Conservation (phyloP, 2,329 filamentous ascomycete species). For the Talaromyces sp. region DNA sequence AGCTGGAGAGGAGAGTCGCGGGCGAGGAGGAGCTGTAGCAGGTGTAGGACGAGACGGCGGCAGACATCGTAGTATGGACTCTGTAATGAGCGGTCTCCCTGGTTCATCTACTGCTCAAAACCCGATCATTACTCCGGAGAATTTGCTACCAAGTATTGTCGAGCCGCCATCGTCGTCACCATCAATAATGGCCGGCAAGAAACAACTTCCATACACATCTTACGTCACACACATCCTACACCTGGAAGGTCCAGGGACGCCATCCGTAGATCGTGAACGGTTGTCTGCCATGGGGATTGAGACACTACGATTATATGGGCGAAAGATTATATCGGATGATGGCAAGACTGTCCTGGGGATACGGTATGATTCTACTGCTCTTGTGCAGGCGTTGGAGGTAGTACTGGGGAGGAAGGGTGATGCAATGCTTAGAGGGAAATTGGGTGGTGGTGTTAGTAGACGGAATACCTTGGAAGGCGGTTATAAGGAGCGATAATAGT, state of each 20-base stretch:
- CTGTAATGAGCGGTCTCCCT: slow-evolving; percentile 8
- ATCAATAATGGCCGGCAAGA: background rate
- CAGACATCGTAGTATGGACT: slow-evolving; percentile 7
- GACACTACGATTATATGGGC: slow-evolving; percentile 72
- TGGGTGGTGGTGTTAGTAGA: slow-evolving; percentile 47
- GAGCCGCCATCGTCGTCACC: slow-evolving; percentile 9
- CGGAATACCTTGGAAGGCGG: slow-evolving; percentile 56
- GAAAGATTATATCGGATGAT: slow-evolving; percentile 47
- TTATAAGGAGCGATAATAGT: slow-evolving; percentile 23
- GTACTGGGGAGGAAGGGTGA: slow-evolving; percentile 67
- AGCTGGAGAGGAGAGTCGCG: slow-evolving; percentile 68
- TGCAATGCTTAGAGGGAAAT: slow-evolving; percentile 41
- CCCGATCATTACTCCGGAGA: background rate
- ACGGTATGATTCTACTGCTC: slow-evolving; percentile 71
- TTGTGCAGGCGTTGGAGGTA: slow-evolving; percentile 72
- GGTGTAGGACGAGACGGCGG: background rate
- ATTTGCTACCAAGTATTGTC: slow-evolving; percentile 11
- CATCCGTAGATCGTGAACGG: slow-evolving; percentile 64
- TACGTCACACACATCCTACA: slow-evolving; percentile 86
- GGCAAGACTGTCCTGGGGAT: slow-evolving; percentile 53
- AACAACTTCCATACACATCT: slow-evolving; percentile 52
- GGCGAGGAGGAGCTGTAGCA: slow-evolving; percentile 29
- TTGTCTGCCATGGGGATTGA: slow-evolving; percentile 70
- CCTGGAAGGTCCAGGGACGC: slow-evolving; percentile 67
- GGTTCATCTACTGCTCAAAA: slow-evolving; percentile 3